phyloP scores from a whole-genome alignment of 495 filamentous ascomycete species.

The Margaritispora aquatica region DNA sequence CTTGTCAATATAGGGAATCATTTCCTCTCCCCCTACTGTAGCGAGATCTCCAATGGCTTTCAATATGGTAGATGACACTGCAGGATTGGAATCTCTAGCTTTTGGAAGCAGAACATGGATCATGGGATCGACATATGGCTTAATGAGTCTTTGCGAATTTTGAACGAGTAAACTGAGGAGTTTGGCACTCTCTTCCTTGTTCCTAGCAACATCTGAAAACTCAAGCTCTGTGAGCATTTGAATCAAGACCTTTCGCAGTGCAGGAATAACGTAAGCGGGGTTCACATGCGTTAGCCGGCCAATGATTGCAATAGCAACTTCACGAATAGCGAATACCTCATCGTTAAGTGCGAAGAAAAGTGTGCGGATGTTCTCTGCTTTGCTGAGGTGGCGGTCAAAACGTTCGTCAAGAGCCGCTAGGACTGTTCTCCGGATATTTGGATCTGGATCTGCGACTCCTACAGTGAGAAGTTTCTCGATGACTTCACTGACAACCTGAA shows the following conservation, averaged over 20 bases:
- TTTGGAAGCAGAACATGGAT: conserved; percentile 85
- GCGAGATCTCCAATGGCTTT: conserved; percentile 90
- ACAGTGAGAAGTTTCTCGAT: conserved; percentile 94
- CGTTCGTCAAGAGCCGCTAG: conserved; percentile 82
- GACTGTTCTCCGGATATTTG: conserved; percentile 83
- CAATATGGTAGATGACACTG: conserved; percentile 87
- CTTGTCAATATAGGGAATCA: conserved; percentile 77
- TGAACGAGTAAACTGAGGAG: conserved; percentile 87
- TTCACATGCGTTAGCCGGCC: conserved; percentile 87
- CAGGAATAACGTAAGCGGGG: conserved; percentile 94
- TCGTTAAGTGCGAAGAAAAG: conserved; percentile 97
- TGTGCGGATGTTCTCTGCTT: conserved; percentile 92
- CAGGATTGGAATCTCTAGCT: conserved; percentile 71
- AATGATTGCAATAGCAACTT: conserved; percentile 93
- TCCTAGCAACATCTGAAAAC: conserved; percentile 86
- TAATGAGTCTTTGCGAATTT: conserved; percentile 84
- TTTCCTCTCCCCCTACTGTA: conserved; percentile 84
- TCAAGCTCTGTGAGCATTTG: conserved; percentile 93
- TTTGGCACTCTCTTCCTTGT: conserved; percentile 92
- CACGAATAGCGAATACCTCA: conserved; percentile 82
- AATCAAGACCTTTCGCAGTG: conserved; percentile 86
- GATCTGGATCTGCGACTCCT: conserved; percentile 83
- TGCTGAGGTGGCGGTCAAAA: conserved; percentile 90
- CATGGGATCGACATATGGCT: conserved; percentile 94
- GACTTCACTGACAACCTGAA: conserved; percentile 94